Evolutionary conservation across 2,329 filamentous ascomycete species (phyloP), one percentile per base, ranked within the genome.

Genomic region (Penicillium paneum): DNA sequence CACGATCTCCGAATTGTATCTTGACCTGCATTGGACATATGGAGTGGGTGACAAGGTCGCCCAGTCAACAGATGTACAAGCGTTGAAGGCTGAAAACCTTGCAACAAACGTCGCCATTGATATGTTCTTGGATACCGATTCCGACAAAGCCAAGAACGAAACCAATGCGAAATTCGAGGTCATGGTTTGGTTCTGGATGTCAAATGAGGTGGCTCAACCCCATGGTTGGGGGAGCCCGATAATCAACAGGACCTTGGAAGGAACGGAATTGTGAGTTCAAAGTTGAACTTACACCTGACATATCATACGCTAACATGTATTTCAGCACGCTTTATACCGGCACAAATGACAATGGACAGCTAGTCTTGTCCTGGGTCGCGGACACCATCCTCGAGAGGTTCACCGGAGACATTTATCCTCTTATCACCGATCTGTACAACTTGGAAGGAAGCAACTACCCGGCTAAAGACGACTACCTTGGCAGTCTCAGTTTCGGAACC

Each of bases 61-160:
- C 5, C 62, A 68, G 1, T 66, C 67, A 11, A 76, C 76, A 2
- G 70, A 75, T 53, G 55, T 67, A 3, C 34, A 66, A 0, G 64
- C 66, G 0, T 67, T 82, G 12, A 63, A 56, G 3, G 55, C 67
- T 0, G 66, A 69, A n/a, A 57, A 64, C 0, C 67, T 82, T 55
- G 80, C 81, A 60, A 71, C 79, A 66, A 84, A 84, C 72, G 80
- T 84, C 32, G 81, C 81, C 34, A 72, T 84, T 56, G 82, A 84
- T 71, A 81, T 84, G 76, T 84, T 83, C 68, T 68, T 83, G 50
- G 81, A 83, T 58, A 64, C 61, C 26, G 74, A 81, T 64, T 64
- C 74, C 50, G 62, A 58, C 0, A 74, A 66, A 0, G 70, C 82
- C 0, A 55, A 66, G 40, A 66, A 78, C 65, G 78, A 74, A 39